Conservation (phyloP, 352 stramenopile species). For the Phytophthora hibernalis region DNA sequence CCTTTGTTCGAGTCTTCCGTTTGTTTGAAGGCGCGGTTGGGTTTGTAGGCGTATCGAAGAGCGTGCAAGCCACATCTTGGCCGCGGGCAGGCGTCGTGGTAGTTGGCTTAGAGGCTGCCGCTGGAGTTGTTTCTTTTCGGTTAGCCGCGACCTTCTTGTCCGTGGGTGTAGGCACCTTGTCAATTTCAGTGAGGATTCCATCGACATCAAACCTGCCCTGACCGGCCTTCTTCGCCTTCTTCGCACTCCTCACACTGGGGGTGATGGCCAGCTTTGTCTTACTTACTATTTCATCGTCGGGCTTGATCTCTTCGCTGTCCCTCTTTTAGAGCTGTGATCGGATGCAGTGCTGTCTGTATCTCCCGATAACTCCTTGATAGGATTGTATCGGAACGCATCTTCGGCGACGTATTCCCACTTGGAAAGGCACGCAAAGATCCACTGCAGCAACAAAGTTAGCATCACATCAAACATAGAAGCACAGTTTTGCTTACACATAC, state of each 20-base stretch:
- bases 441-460: constrained; percentile 46
- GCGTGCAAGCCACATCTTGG: constrained; percentile 51
- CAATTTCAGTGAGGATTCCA: constrained; percentile 62
- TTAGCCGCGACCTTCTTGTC: constrained; percentile 34
- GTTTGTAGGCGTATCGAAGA: constrained; percentile 69
- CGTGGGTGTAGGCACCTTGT: constrained; percentile 53
- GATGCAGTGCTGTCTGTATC: constrained; percentile 37
- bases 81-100: constrained; percentile 18
- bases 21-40: constrained; percentile 23
- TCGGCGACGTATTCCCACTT: constrained; percentile 75
- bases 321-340: constrained; percentile 35
- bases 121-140: constrained; percentile 14
- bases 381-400: constrained; percentile 53
- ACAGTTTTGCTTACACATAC: constrained; percentile 37
- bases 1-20: constrained; percentile 27
- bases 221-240: constrained; percentile 32
- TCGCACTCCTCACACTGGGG: constrained; percentile 31
- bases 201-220: constrained; percentile 63
- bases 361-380: constrained; percentile 27
- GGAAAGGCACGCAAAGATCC: constrained; percentile 75
- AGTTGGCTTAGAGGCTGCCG: constrained; percentile 15
- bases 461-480: constrained; percentile 1
- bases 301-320: constrained; percentile 22
- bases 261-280: constrained; percentile 38
- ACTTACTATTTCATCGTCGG: constrained; percentile 28